These are phyloP conservation scores for Alternaria burnsii DNA, from an alignment of 2,329 filamentous ascomycete genomes.

Conservation along the genomic window DNA sequence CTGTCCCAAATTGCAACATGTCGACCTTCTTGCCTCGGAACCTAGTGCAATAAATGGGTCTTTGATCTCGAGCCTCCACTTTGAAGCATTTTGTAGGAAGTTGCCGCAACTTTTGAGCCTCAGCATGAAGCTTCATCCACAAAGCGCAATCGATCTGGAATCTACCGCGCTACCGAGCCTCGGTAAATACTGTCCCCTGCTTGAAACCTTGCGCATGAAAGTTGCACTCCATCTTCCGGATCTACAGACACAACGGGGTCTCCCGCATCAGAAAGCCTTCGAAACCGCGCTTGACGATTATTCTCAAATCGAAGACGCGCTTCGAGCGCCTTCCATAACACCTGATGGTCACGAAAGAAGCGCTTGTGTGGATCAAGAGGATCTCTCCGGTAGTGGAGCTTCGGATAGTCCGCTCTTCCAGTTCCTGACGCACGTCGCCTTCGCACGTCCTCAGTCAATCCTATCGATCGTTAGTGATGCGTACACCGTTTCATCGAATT, in stretches of 20 bases:
- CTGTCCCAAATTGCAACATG: constrained; percentile 35
- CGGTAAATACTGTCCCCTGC: constrained; percentile 32
- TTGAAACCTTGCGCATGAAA: constrained; percentile 41
- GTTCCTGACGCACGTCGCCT: constrained; percentile 36
- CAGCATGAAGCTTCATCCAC: constrained; percentile 39
- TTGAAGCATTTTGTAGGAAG: constrained; percentile 38
- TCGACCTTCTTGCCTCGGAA: constrained; percentile 38
- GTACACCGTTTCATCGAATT: constrained; percentile 24
- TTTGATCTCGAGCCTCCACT: constrained; percentile 33
- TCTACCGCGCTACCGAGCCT: constrained; percentile 39
- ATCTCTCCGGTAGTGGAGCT: neutral
- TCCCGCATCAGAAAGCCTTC: neutral
- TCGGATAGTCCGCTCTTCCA: constrained; percentile 32
- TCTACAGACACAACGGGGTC: neutral
- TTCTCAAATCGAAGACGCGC: neutral
- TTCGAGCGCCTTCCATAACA: constrained; percentile 11
- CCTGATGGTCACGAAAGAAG: constrained; percentile 1
- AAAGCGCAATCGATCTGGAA: constrained; percentile 34
- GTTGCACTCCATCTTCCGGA: constrained; percentile 34
- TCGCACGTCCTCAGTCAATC: constrained; percentile 38
- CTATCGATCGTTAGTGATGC: constrained; percentile 30
- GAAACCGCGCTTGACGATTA: neutral
- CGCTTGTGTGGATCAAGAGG: neutral
- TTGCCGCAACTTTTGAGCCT: constrained; percentile 34
- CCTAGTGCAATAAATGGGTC: constrained; percentile 43